Base-by-base conservation (phyloP, 495 filamentous ascomycete genomes). In the Thozetella sp. region DNA sequence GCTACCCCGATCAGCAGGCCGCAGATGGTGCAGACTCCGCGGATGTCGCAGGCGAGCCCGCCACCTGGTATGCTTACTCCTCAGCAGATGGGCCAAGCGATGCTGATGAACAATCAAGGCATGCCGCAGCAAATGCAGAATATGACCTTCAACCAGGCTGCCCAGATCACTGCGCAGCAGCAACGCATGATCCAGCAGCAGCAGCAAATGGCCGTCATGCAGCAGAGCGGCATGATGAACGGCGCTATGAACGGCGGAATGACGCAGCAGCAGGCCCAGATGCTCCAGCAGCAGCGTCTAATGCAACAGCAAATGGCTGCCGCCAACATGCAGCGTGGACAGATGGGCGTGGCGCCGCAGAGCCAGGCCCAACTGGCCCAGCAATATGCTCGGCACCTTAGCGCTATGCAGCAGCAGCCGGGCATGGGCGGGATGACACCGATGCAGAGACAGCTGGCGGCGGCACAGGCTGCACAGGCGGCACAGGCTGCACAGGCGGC, bases 1-100 rank as follows among this genome's bases (percentile, higher is more conserved):
- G 86, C 80, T 54, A 96, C 87, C 2, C 85, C 89, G 0, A 84
- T 88, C 19, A 87, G 87, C 69, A 86, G 88, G 59, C 75, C 76
- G 11, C 84, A 86, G 30, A 83, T 84, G 24, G 90, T 89, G 22
- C 86, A 88, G 10, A 90, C 86, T 15, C 87, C 89, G 59, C 84
- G 90, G 12, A 88, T 92, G 82, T 80, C 75, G 40, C 90, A 92
- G 65, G 85, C 81, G 34, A 93, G 89, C 66, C 88, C 90, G 25
- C 80, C 79, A 17, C 83, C 84, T 46, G 76, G 78, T 22, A 80
- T 80, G 55, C 84, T 90, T 76, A 72, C 82, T 15, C 80, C 74
- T 52, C 84, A 83, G 56, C 60, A 70, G 54, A 79, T 86, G 68
- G 80, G 81, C 26, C 79, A 83, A 63, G 67, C 71, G 48, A 73